phyloP scores from a whole-genome alignment of 164 flowering plant genomes.

The Dillenia turbinata region DNA sequence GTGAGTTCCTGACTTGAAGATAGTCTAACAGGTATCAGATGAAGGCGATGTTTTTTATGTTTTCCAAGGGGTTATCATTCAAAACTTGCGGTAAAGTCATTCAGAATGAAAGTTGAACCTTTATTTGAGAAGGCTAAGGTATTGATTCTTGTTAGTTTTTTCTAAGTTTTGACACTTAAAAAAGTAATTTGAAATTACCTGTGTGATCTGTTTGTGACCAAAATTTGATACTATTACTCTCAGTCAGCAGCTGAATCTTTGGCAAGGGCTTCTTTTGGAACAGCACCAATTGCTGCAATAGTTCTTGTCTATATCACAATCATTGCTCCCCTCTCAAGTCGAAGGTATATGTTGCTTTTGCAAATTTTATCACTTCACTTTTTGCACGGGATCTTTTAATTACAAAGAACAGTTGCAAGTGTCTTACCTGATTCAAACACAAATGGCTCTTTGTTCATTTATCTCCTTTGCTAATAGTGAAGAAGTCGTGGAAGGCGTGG shows the following conservation, averaged over 20 bases:
- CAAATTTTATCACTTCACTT: too few species aligned
- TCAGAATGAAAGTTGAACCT: constrained; percentile 81
- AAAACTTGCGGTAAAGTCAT: constrained; percentile 81
- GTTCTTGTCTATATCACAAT: constrained; percentile 88
- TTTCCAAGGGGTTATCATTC: constrained; percentile 89
- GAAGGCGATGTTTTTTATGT: constrained; percentile 97
- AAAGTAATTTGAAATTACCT: neutral
- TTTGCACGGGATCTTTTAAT: too few species aligned
- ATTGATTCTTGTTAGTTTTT: constrained; percentile 8
- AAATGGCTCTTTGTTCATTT: neutral
- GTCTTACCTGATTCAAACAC: too few species aligned
- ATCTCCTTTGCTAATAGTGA: constrained; percentile 46
- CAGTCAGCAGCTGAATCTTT: constrained; percentile 77
- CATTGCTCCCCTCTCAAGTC: constrained; percentile 66
- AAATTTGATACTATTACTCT: constrained; percentile 12
- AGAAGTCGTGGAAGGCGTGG: constrained; percentile 86
- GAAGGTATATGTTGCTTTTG: constrained; percentile 45
- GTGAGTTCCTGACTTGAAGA: constrained; percentile 40
- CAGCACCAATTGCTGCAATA: constrained; percentile 88
- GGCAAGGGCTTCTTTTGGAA: constrained; percentile 89
- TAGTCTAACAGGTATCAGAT: constrained; percentile 82
- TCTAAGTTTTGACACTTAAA: neutral
- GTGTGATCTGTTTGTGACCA: constrained; percentile 1
- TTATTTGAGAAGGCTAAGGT: constrained; percentile 85
- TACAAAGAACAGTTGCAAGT: too few species aligned